Percentiles rank a stretch among this genome's conserved stretches.
phyloP scores from a whole-genome alignment of 768 basidiomycete genomes.

The Lentinula edodes region DNA sequence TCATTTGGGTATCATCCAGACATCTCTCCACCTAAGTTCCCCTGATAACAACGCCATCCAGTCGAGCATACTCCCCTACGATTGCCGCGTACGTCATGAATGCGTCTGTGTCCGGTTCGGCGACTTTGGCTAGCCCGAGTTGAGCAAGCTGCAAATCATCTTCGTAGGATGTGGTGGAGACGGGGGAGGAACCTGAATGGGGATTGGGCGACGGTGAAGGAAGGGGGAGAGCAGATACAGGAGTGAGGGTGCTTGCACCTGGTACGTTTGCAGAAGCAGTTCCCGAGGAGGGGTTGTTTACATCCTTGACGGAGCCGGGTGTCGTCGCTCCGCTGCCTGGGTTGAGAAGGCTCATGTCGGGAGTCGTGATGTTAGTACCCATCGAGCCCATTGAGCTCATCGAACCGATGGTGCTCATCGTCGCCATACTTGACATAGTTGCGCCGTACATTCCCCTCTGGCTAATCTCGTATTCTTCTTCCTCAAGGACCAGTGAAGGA shows the following conservation, averaged over 20 bases:
- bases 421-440: not conserved
- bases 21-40: constrained; percentile 21
- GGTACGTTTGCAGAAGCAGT: not conserved
- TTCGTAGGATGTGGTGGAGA: not conserved
- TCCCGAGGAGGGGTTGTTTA: not conserved
- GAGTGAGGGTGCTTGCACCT: not conserved
- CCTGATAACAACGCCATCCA: constrained; percentile 77
- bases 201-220: not conserved
- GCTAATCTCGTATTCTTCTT: constrained; percentile 71
- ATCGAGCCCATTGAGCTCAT: not conserved
- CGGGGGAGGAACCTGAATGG: not conserved
- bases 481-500: constrained; percentile 55
- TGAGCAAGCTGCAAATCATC: constrained; percentile 30
- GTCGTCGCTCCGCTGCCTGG: not conserved
- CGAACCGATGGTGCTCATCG: not conserved
- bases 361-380: not conserved
- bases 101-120: constrained; percentile 78
- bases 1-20: not conserved
- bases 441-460: not conserved
- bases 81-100: constrained; percentile 84
- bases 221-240: not conserved
- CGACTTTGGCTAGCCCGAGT: constrained; percentile 74
- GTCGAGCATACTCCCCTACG: constrained; percentile 75
- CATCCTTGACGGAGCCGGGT: not conserved
- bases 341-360: not conserved